Evolutionary conservation across 2,329 filamentous ascomycete genomes (phyloP).

Genomic region (Raffaelea albimanens): DNA sequence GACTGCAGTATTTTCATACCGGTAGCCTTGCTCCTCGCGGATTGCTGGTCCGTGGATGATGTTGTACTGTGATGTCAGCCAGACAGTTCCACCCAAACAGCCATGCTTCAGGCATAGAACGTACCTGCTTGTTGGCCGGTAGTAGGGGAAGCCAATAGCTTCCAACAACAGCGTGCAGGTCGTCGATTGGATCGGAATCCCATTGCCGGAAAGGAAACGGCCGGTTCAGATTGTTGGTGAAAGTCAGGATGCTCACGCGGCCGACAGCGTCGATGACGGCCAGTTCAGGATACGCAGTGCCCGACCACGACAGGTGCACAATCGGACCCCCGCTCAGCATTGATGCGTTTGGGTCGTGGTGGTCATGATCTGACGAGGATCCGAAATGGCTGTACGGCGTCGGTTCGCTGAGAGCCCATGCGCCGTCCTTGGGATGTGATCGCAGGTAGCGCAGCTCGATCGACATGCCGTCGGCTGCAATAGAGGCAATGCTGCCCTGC

Average conservation of each 20-base stretch:
- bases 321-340: constrained; percentile 52
- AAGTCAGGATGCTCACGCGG: constrained; percentile 63
- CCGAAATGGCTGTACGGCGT: constrained; percentile 52
- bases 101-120: background rate
- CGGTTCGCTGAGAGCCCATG: constrained; percentile 70
- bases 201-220: constrained; percentile 53
- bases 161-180: constrained; percentile 70
- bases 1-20: constrained; percentile 57
- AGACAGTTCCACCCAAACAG: background rate
- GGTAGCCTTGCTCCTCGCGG: constrained; percentile 55
- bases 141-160: constrained; percentile 72
- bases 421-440: constrained; percentile 57
- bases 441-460: constrained; percentile 66
- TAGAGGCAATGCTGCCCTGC: constrained; percentile 73
- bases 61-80: constrained; percentile 28
- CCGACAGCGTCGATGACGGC: constrained; percentile 75
- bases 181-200: constrained; percentile 60
- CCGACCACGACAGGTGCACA: constrained; percentile 75
- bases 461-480: constrained; percentile 60
- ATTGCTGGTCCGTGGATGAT: constrained; percentile 51
- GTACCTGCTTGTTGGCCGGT: constrained; percentile 32
- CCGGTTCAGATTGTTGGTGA: constrained; percentile 64
- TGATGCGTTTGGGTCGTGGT: too few species aligned
- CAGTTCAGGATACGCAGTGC: constrained; percentile 63
- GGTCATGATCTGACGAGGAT: too few species aligned